Evolutionary conservation across 106 monocot genomes (phyloP), one percentile per base, ranked within the genome.

Genomic region (Vanilla planifolia): DNA sequence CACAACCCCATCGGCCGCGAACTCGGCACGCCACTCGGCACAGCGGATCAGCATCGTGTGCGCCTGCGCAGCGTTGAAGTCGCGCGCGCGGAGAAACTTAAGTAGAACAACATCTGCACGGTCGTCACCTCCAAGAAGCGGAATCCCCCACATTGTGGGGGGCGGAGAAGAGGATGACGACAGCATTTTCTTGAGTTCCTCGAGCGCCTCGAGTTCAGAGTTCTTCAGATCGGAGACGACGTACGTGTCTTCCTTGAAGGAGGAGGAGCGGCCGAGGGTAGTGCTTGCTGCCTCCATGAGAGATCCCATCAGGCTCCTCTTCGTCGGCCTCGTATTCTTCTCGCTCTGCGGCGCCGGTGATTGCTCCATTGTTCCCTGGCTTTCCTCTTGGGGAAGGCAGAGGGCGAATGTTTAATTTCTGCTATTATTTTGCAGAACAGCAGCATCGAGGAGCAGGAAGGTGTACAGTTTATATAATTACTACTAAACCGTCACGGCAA

Each of bases 201-300:
- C 64, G 5, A 82, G 74, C n/a, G 82, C 50, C 32, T 70, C 59
- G 43, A 67, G 70, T 72, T 75, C 75, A 2, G 60, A 41, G 1
- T 71, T 62, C 58, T 68, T 82, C 43, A 92, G 86, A 7, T 43
- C 19, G 28, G 71, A 48, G 20, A 55, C 30, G 24, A 76, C 35
- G 77, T 91, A 91, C 19, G 82, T 68, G 73, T 91, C 90, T 45
- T 91, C 90, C 19, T 82, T 77, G 85, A 91, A 91, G 24, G 90
- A 84, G 30, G 74, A 26, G 43, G 60, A 63, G 22, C 66, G 67
- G 70, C 43, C 60, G 55, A 81, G 72, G 25, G 66, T 75, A 59
- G 76, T 53, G 76, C 73, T 43, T 19, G 74, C 61, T 20, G 66
- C 71, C 30, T 75, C 73, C 72, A 72, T 68, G 24, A 84, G 69